Conservation (phyloP, 2,329 filamentous ascomycete genomes). For the Sporothrix pseudoabietina region DNA sequence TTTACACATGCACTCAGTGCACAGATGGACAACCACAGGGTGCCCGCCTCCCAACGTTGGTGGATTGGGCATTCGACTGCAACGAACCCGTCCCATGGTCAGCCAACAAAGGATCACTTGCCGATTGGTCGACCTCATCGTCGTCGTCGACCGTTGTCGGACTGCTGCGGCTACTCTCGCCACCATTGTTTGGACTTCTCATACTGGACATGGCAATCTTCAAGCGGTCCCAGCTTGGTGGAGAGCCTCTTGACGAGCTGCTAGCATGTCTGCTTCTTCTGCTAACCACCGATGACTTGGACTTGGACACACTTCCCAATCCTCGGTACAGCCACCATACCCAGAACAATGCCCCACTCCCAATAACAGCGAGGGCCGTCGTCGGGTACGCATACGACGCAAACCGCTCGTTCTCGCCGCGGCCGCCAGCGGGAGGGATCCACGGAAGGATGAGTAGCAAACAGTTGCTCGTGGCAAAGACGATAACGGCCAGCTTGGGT, state of each 20-base stretch:
- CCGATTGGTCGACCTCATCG: background rate
- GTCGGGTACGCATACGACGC: conserved; percentile 45
- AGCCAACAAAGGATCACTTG: background rate
- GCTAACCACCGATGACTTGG: background rate
- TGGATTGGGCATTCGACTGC: background rate
- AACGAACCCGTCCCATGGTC: background rate
- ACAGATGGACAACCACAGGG: conserved; percentile 26
- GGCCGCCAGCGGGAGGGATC: conserved; percentile 40
- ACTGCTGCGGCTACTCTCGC: background rate
- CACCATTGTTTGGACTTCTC: background rate
- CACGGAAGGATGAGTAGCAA: conserved; percentile 44
- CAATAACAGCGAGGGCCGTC: conserved; percentile 43
- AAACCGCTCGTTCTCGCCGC: conserved; percentile 39
- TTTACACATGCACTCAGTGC: background rate
- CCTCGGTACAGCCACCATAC: conserved; percentile 40
- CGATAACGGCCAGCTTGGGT: conserved; percentile 37
- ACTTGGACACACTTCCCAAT: background rate
- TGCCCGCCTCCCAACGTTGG: conserved; percentile 21
- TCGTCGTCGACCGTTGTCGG: background rate
- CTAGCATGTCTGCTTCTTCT: background rate
- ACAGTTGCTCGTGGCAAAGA: conserved; percentile 42
- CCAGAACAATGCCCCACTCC: conserved; percentile 43
- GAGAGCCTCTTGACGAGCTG: background rate
- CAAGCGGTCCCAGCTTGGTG: conserved; percentile 30
- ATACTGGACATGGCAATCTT: conserved; percentile 16